Base-by-base conservation (phyloP, 306 rosid genomes). In the Echinosophora koreensis region DNA sequence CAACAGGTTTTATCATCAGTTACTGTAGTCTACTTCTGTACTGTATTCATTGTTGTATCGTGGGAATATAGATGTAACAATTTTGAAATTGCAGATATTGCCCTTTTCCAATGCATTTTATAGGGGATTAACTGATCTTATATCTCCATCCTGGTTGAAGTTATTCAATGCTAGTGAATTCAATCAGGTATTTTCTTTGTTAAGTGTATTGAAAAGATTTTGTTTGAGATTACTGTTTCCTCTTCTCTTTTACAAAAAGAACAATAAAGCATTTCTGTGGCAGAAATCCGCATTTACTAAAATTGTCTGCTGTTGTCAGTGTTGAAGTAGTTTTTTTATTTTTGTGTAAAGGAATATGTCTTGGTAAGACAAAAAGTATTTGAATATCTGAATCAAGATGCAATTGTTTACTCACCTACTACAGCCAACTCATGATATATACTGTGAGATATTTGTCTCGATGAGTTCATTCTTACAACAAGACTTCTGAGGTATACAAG, bases 101-200 rank as follows among this genome's bases (percentile, higher is more conserved):
- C 92, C 89, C 3, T 92, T 90, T 83, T 90, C 98, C 80, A 92
- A 92, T 81, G 98, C 91, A 11, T 92, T 95, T 82, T 89, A 89
- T 81, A 88, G 97, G 80, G 98, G 97, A 55, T 84, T 95, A 74
- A 81, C 90, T 57, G 98, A 95, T 90, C 96, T 95, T 72, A 87
- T 95, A 87, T 90, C 96, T 70, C 96, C 97, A 60, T 89, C 97
- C 75, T 95, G 98, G 98, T 89, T 95, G 89, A 95, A 90, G 83
- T 82, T 95, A 83, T 95, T 95, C 82, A 95, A 89, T 65, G 97
- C 98, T 44, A 82, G 89, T 83, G 98, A 95, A 73, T 92, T 95
- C 84, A 95, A 95, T 88, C 98, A 95, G 98, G 98, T 94, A 90
- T 80, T 66, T 22, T 64, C 72, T 73, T 44, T 34, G 73, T 46